Percentiles rank a stretch among this genome's conserved stretches.
phyloP scores from a whole-genome alignment of 2,329 filamentous ascomycete genomes.

The Calonectria henricotiae region DNA sequence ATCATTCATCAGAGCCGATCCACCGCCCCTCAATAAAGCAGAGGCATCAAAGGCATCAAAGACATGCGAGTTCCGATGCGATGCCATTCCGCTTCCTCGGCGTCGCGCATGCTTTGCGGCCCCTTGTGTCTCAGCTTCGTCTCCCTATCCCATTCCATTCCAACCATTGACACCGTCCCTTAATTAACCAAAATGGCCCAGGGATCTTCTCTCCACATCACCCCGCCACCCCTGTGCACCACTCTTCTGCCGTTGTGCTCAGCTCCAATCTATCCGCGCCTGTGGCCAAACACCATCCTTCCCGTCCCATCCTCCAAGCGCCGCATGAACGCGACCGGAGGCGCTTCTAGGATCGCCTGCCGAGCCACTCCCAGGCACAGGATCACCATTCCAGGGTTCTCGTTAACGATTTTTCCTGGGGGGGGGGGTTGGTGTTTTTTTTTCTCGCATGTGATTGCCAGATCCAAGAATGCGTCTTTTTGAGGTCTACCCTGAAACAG shows the following conservation, averaged over 20 bases:
- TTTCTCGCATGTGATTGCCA: background rate
- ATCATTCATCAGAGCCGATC: background rate
- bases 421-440: too few relatives aligned
- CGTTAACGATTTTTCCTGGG: background rate
- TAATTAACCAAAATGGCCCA: slow-evolving; percentile 27
- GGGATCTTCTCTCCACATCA: slow-evolving; percentile 10
- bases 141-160: slow-evolving; percentile 27
- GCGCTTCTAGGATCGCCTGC: slow-evolving; percentile 15
- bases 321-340: slow-evolving; percentile 26
- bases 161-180: slow-evolving; percentile 29
- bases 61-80: slow-evolving; percentile 1
- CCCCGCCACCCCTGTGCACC: slow-evolving; percentile 17
- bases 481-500: slow-evolving; percentile 13
- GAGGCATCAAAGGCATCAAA: slow-evolving; percentile 19
- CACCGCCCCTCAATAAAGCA: slow-evolving; percentile 30
- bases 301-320: slow-evolving; percentile 19
- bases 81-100: slow-evolving; percentile 20
- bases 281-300: slow-evolving; percentile 14
- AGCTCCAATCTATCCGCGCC: slow-evolving; percentile 4
- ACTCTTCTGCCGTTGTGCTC: slow-evolving; percentile 1
- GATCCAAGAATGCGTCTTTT: slow-evolving; percentile 13
- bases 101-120: slow-evolving; percentile 6
- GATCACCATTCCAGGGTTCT: slow-evolving; percentile 7
- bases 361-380: slow-evolving; percentile 14
- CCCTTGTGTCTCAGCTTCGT: slow-evolving; percentile 29